Conservation (phyloP, 2,329 filamentous ascomycete genomes). For the Ceratocystiopsis minuta region DNA sequence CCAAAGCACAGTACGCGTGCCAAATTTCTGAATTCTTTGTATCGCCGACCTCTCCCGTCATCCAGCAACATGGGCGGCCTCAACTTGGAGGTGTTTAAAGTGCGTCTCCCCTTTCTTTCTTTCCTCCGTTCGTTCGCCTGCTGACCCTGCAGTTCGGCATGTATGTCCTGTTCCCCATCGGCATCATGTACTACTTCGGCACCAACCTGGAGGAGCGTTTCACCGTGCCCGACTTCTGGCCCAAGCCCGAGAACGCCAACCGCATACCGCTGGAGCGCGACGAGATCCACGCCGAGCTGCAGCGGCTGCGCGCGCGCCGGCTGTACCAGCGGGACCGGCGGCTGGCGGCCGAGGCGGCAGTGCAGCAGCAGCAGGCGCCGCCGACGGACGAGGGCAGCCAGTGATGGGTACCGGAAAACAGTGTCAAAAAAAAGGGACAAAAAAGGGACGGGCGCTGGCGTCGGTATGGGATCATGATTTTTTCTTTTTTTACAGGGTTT, state of each 20-base stretch:
- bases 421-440: background rate
- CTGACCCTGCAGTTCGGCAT: constrained; percentile 59
- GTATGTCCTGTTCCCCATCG: constrained; percentile 97
- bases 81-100: constrained; percentile 92
- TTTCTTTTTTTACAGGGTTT: background rate
- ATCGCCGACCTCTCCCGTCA: background rate
- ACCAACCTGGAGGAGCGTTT: constrained; percentile 93
- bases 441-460: background rate
- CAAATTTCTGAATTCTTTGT: too few relatives aligned
- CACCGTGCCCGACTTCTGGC: constrained; percentile 83
- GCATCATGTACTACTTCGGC: constrained; percentile 99
- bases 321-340: constrained; percentile 62
- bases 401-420: too few relatives aligned
- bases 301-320: constrained; percentile 44
- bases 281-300: constrained; percentile 67
- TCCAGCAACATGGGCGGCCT: constrained; percentile 49
- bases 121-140: background rate
- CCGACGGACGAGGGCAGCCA: too few relatives aligned
- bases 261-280: constrained; percentile 59
- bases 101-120: constrained; percentile 16
- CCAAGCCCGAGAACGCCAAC: constrained; percentile 59
- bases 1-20: too few relatives aligned
- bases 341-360: constrained; percentile 20
- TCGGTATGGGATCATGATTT: background rate
- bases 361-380: constrained; percentile 7